phyloP scores from a whole-genome alignment of 345 rosid species.

The Citrus australasica region DNA sequence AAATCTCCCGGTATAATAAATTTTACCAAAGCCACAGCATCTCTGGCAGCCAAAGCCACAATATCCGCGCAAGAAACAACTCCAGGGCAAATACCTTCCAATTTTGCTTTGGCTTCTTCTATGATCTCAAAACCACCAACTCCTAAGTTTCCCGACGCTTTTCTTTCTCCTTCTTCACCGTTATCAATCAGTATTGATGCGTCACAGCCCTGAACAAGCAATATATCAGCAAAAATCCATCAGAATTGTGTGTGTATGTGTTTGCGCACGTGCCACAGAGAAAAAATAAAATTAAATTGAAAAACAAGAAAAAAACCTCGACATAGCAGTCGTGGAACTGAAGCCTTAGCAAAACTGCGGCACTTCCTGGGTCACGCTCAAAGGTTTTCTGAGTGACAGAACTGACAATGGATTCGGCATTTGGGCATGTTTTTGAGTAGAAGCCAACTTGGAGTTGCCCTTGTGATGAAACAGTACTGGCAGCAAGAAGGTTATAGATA shows the following conservation, averaged over 20 bases:
- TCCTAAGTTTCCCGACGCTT: constrained; percentile 33
- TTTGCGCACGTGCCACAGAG: too few species aligned
- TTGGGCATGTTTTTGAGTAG: constrained; percentile 50
- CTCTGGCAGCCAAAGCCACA: constrained; percentile 60
- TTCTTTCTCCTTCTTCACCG: constrained; percentile 33
- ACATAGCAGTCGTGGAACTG: constrained; percentile 77
- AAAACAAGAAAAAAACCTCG: constrained; percentile 25
- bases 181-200: constrained; percentile 49
- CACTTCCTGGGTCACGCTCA: constrained; percentile 29
- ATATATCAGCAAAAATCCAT: too few species aligned
- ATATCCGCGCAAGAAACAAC: constrained; percentile 64
- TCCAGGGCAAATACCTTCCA: constrained; percentile 54
- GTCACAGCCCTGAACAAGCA: constrained; percentile 55
- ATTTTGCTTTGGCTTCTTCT: constrained; percentile 39
- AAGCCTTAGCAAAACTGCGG: constrained; percentile 53
- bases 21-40: constrained; percentile 43
- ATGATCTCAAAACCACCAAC: constrained; percentile 43
- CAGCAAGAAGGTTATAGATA: not conserved
- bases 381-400: constrained; percentile 31
- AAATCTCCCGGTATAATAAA: too few species aligned
- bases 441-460: constrained; percentile 49
- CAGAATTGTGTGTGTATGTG: too few species aligned
- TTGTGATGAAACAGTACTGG: constrained; percentile 6
- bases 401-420: constrained; percentile 40
- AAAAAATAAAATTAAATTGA: too few species aligned